phyloP scores from a whole-genome alignment of 2,329 filamentous ascomycete species.

The Rhinocladiella mackenziei region DNA sequence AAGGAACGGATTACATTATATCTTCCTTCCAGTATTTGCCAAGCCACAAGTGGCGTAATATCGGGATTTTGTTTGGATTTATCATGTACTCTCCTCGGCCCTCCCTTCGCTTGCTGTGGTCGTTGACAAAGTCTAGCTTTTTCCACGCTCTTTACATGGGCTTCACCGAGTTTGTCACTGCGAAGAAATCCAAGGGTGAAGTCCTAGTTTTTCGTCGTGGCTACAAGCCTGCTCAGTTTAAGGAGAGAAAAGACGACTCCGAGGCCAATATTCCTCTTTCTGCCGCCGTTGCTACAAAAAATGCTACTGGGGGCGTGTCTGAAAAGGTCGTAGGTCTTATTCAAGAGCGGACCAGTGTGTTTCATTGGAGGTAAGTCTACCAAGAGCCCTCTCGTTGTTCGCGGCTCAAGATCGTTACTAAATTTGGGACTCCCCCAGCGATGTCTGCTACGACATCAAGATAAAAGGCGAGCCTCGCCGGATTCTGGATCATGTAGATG shows the following conservation, averaged over 20 bases:
- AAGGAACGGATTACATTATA: constrained; percentile 57
- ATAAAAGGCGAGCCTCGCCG: constrained; percentile 72
- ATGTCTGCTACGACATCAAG: constrained; percentile 76
- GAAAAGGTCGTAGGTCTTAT: constrained; percentile 42
- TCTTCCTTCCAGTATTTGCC: constrained; percentile 55
- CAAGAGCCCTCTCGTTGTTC: no score
- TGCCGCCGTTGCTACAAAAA: constrained; percentile 53
- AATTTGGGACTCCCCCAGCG: no score
- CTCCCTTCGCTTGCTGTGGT: no score
- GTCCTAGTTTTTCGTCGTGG: constrained; percentile 70
- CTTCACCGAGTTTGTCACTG: constrained; percentile 59
- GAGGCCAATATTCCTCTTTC: not conserved
- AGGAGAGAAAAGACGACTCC: constrained; percentile 51
- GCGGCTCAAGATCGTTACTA: no score
- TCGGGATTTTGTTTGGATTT: no score
- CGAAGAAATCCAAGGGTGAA: constrained; percentile 71
- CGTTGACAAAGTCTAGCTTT: constrained; percentile 42
- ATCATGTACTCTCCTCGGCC: no score
- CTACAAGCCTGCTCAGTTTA: constrained; percentile 49
- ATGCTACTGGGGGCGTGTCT: constrained; percentile 47
- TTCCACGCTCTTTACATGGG: constrained; percentile 60
- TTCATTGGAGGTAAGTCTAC: constrained; percentile 5
- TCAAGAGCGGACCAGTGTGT: not conserved
- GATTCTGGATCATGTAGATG: constrained; percentile 80
- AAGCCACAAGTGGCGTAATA: constrained; percentile 63